Conservation (phyloP, 768 basidiomycete genomes). For the Albatrellus ellisii region DNA sequence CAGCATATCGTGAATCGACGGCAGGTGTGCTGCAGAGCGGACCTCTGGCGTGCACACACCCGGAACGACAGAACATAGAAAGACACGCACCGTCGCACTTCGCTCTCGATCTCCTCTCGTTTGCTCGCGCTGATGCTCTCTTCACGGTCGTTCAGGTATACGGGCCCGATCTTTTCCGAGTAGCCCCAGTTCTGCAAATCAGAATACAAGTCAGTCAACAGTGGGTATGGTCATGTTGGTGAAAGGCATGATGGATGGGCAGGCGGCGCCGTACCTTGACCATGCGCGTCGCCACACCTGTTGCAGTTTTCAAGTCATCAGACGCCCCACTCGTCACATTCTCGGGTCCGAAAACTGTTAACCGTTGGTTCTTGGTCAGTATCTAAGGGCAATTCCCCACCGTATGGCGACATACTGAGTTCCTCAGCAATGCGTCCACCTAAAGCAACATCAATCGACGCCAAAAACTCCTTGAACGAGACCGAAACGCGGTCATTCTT, state of each 20-base stretch:
- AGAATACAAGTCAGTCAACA: background rate
- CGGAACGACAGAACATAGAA: background rate
- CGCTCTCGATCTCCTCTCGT: slow-evolving; percentile 77
- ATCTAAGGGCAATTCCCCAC: too few relatives aligned
- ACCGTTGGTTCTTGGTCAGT: too few relatives aligned
- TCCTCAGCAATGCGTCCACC: slow-evolving; percentile 95
- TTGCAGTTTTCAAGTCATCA: slow-evolving; percentile 76
- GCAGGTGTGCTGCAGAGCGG: too few relatives aligned
- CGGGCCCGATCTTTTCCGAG: slow-evolving; percentile 68
- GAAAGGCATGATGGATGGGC: background rate
- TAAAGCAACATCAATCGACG: slow-evolving; percentile 82
- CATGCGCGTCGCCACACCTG: slow-evolving; percentile 70
- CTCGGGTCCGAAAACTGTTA: slow-evolving; percentile 78
- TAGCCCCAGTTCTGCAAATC: slow-evolving; percentile 56
- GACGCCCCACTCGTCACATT: slow-evolving; percentile 88
- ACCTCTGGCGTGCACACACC: too few relatives aligned
- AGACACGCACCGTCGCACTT: slow-evolving; percentile 60
- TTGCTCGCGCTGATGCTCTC: slow-evolving; percentile 60
- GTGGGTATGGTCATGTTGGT: background rate
- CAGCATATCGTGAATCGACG: slow-evolving; percentile 6
- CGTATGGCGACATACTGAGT: slow-evolving; percentile 50
- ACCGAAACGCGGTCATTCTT: slow-evolving; percentile 65
- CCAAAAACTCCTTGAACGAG: slow-evolving; percentile 61
- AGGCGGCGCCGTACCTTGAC: slow-evolving; percentile 56
- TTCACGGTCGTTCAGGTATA: slow-evolving; percentile 65